Conservation (phyloP, 768 basidiomycete species). For the Collybia sp. region DNA sequence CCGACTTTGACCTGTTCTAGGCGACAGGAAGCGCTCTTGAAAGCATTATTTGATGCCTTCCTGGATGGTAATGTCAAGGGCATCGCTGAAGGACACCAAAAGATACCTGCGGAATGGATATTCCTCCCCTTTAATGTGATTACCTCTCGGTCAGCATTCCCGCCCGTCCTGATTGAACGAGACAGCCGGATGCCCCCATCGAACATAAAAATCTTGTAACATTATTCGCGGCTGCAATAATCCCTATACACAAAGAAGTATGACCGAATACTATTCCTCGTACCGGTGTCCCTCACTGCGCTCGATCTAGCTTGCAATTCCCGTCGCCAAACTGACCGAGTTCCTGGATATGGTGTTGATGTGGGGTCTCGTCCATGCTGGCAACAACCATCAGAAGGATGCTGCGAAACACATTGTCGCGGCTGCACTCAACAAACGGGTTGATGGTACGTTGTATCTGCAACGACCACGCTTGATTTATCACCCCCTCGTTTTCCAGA, state of each 20-base stretch:
- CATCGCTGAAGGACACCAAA: slow-evolving; percentile 54
- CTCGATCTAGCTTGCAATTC: slow-evolving; percentile 43
- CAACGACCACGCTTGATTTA: not conserved
- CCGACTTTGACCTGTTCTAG: slow-evolving; percentile 29
- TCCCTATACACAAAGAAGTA: slow-evolving; percentile 67
- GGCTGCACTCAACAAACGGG: slow-evolving; percentile 75
- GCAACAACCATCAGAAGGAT: slow-evolving; percentile 46
- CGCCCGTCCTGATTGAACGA: slow-evolving; percentile 5
- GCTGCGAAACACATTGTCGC: slow-evolving; percentile 56
- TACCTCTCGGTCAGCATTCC: not conserved
- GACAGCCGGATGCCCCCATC: slow-evolving; percentile 36
- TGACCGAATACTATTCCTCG: slow-evolving; percentile 7
- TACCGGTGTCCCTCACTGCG: slow-evolving; percentile 1
- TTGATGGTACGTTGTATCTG: slow-evolving; percentile 44
- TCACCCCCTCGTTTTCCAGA: slow-evolving; percentile 29
- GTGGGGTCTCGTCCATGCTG: slow-evolving; percentile 53
- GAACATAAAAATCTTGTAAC: slow-evolving; percentile 59
- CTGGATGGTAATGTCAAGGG: slow-evolving; percentile 44
- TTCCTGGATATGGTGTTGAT: slow-evolving; percentile 51
- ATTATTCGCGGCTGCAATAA: slow-evolving; percentile 62
- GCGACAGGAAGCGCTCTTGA: slow-evolving; percentile 57
- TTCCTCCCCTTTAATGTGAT: slow-evolving; percentile 53
- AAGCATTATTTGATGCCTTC: slow-evolving; percentile 49
- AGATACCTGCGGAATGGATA: slow-evolving; percentile 28
- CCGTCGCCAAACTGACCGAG: slow-evolving; percentile 38